Evolutionary conservation across 345 rosid species (phyloP), one percentile per base, ranked within the genome.

Genomic region (Brassica juncea): DNA sequence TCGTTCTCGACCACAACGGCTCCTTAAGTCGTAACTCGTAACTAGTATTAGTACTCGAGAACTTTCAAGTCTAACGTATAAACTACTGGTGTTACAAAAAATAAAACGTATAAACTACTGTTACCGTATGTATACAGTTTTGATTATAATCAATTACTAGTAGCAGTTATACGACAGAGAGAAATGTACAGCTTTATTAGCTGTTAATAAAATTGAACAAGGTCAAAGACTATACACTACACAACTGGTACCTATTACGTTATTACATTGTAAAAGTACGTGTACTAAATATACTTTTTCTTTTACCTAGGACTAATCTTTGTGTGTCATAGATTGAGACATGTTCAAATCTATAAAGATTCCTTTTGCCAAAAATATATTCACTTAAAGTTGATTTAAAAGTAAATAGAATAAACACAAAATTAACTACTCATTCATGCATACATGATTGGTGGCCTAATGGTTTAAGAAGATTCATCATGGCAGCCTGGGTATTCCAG

Each of bases 1-100:
- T 7, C 16, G 35, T 61, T 27, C 16, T 66, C 23, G 37, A 77
- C 37, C 52, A 30, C 68, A 76, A 68, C 68, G 44, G 74, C 52
- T 68, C 58, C 21, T 2, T n/a, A 52, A 6, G 8, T 52, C 15
- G 57, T 55, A 27, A 47, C 25, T 59, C 14, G 35, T 70, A 39
- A 14, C 9, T 35, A 35, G 39, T 35, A 39, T 31, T 27, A 32
- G 4, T 0, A 6, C 37, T 4, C 14, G 25, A 59, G 3, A 19
- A 59, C 63, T 59, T 39, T 0, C 15, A 64, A 32, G 63, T 35
- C 8, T 0, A 66, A 75, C 78, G 72, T 66, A 31, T 49, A 31
- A 25, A 19, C 21, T 19, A 19, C 21, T 19, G 21, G 21, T 19
- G 21, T 19, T 19, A 19, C 21, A 19, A 19, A 19, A 19, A 19